Evolutionary conservation across 2,329 filamentous ascomycete species (phyloP), one percentile per base, ranked within the genome.

Genomic region (Rutstroemia sydowiana): DNA sequence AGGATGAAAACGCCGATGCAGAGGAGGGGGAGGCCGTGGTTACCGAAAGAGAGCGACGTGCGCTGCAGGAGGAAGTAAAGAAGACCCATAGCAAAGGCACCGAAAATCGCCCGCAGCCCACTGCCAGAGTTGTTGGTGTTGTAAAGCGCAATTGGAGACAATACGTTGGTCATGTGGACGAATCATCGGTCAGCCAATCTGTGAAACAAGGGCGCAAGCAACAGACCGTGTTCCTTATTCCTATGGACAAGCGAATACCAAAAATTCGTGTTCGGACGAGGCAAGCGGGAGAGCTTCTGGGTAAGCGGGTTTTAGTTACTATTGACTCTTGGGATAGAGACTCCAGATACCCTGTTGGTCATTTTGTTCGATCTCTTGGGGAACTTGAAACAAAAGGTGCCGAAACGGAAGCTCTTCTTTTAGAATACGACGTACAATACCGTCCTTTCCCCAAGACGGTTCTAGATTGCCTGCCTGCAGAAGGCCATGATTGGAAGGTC

Each of bases 361-460:
- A 98, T 68, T 95, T 97, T 63, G 86, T 98, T 45, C 86, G 93
- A 54, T 93, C 90, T 21, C 73, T 98, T 8, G 93, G 93, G 58
- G 91, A 95, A 68, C 73, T 98, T 43, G 93, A 98, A 70, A 95
- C 88, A 5, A 97, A 98, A 69, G 89, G 87, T n/a, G 93, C 93
- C 7, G 93, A 97, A 72, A 98, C 93, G 0, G 93, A 98, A 68
- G 93, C 93, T 18, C 73, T 98, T 41, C 75, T 98, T 10, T 76
- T 98, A 26, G 93, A 98, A 68, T 95, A 91, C 71, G 93, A 98
- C 65, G 93, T 98, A 2, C 93, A 98, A 68, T 98, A 98, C 70
- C 82, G 92, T 51, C 93, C 93, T 0, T 98, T 98, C 68, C 91
- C 93, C 5, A 95, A 95, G 70, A 88, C 90, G 0, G 92, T 98